Evolutionary conservation across 352 stramenopile species (phyloP).

Genomic region (Globisporangium solare): DNA sequence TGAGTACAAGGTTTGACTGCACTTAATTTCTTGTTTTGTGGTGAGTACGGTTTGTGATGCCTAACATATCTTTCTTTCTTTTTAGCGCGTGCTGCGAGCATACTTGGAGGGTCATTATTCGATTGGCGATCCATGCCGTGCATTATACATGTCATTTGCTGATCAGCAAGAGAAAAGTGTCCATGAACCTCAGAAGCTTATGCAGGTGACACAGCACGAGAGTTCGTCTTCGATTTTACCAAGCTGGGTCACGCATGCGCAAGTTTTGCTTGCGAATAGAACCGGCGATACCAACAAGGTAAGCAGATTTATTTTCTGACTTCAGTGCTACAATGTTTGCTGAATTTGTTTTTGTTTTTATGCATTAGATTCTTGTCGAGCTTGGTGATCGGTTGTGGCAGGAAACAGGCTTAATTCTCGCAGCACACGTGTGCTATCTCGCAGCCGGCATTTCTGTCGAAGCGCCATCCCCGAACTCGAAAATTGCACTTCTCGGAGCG

Average conservation of each 20-base stretch:
- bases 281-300: conserved; percentile 78
- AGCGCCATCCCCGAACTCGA: conserved; percentile 65
- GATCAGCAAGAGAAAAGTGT: conserved; percentile 84
- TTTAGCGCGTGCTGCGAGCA: conserved; percentile 55
- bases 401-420: conserved; percentile 55
- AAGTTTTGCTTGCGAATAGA: conserved; percentile 77
- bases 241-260: conserved; percentile 72
- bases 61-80: conserved; percentile 1
- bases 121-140: conserved; percentile 66
- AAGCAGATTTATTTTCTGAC: background rate
- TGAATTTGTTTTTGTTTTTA: background rate
- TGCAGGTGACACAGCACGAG: conserved; percentile 24
- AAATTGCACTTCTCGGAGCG: conserved; percentile 76
- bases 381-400: conserved; percentile 81
- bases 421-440: conserved; percentile 81
- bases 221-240: conserved; percentile 52
- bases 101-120: conserved; percentile 81
- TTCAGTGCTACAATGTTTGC: background rate
- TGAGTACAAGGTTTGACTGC: conserved; percentile 55
- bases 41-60: conserved; percentile 10
- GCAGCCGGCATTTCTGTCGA: conserved; percentile 67
- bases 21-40: background rate
- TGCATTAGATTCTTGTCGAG: conserved; percentile 55
- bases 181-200: conserved; percentile 71
- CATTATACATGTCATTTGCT: conserved; percentile 75